These are phyloP conservation scores for Pseudogymnoascus sp. DNA, from an alignment of 2,329 filamentous ascomycete species.

Conservation along the genomic window DNA sequence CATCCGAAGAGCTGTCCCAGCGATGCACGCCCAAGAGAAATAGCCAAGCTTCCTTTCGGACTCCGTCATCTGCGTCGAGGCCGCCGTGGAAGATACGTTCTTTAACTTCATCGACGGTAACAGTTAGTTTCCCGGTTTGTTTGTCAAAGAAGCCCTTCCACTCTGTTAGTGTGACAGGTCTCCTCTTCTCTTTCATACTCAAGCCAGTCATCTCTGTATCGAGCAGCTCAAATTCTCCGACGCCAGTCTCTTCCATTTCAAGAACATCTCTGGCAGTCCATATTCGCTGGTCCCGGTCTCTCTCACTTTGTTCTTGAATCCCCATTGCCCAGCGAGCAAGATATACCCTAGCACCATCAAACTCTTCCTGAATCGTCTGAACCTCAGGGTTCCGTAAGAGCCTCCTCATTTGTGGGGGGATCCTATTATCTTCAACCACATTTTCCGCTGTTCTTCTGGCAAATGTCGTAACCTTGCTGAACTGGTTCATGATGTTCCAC, in stretches of 20 bases:
- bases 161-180: conserved; percentile 70
- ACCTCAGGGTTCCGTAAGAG: conserved; percentile 88
- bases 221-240: conserved; percentile 92
- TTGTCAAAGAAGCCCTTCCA: conserved; percentile 88
- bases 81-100: conserved; percentile 96
- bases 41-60: conserved; percentile 93
- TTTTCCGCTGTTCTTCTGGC: conserved; percentile 87
- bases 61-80: conserved; percentile 78
- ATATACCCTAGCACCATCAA: conserved; percentile 91
- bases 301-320: conserved; percentile 92
- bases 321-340: conserved; percentile 97
- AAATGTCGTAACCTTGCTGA: conserved; percentile 96
- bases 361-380: conserved; percentile 91
- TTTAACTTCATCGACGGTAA: conserved; percentile 89
- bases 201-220: conserved; percentile 69
- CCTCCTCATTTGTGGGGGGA: conserved; percentile 81
- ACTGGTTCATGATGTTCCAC: conserved; percentile 94
- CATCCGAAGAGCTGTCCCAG: conserved; percentile 84
- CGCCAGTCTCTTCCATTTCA: conserved; percentile 87
- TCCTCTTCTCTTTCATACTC: conserved; percentile 68
- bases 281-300: conserved; percentile 75
- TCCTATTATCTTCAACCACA: conserved; percentile 79
- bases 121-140: conserved; percentile 62
- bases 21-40: conserved; percentile 87
- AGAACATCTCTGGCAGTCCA: conserved; percentile 91